These are phyloP conservation scores for Avicennia marina DNA, from an alignment of 257 asterid genomes.

Conservation along the genomic window DNA sequence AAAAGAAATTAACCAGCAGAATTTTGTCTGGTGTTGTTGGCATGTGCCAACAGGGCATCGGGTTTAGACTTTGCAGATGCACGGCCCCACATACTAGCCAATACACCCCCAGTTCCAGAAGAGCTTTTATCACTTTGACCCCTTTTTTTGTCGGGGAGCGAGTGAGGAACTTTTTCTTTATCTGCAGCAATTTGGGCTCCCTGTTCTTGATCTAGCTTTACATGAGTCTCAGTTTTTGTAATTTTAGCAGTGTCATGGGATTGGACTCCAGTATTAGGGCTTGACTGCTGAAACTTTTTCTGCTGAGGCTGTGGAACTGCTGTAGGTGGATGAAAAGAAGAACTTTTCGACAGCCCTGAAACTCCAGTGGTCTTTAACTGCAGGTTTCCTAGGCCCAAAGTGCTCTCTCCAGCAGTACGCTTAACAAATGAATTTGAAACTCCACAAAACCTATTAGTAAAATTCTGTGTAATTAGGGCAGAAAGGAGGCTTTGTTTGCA, in stretches of 20 bases:
- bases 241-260: constrained; percentile 32
- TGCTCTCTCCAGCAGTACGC: constrained; percentile 44
- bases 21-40: constrained; percentile 29
- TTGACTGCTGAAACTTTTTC: constrained; percentile 44
- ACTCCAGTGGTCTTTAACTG: constrained; percentile 46
- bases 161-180: constrained; percentile 46
- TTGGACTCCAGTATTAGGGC: constrained; percentile 31
- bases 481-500: background rate
- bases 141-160: constrained; percentile 45
- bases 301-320: constrained; percentile 34
- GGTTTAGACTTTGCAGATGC: constrained; percentile 60
- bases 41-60: constrained; percentile 36
- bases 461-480: constrained; percentile 1
- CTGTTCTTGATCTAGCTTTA: constrained; percentile 29
- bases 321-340: constrained; percentile 28
- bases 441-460: constrained; percentile 68
- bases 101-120: constrained; percentile 58
- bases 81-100: constrained; percentile 95
- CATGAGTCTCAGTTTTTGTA: constrained; percentile 40
- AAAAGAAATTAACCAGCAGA: constrained; percentile 46
- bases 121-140: constrained; percentile 48
- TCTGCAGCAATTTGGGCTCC: constrained; percentile 36
- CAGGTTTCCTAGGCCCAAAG: constrained; percentile 28
- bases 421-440: constrained; percentile 68
- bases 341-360: constrained; percentile 34